phyloP scores from a whole-genome alignment of 345 rosid species.

The Aquilaria sinensis region DNA sequence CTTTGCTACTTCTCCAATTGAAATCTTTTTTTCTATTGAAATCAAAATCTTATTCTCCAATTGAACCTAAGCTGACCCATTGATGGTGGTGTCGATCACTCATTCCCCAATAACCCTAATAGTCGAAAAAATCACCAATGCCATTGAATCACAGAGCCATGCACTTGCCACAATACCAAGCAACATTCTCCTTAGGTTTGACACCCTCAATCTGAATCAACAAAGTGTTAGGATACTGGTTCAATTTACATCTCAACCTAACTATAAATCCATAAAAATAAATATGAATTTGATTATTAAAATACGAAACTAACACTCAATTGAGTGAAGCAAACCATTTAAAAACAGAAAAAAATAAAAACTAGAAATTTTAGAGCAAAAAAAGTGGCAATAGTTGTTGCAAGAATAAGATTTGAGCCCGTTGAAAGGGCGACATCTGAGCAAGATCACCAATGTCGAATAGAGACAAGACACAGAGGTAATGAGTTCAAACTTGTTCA shows the following conservation, averaged over 20 bases:
- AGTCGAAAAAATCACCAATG: too few relatives aligned
- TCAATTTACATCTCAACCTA: conserved; percentile 55
- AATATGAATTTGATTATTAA: conserved; percentile 6
- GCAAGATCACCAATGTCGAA: conserved; percentile 57
- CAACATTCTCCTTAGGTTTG: too few relatives aligned
- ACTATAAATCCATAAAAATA: conserved; percentile 34
- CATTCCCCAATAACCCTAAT: too few relatives aligned
- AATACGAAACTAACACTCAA: neutral
- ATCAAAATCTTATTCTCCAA: too few relatives aligned
- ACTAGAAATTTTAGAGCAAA: conserved; percentile 34
- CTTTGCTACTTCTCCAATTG: too few relatives aligned
- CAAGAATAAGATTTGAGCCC: conserved; percentile 57
- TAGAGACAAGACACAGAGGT: conserved; percentile 49
- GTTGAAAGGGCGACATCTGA: conserved; percentile 56
- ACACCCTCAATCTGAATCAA: too few relatives aligned
- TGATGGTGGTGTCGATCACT: too few relatives aligned
- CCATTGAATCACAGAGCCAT: too few relatives aligned
- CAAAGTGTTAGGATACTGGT: too few relatives aligned
- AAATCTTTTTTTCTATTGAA: too few relatives aligned
- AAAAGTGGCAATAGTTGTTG: conserved; percentile 62
- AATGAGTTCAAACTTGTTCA: conserved; percentile 41
- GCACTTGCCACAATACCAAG: too few relatives aligned
- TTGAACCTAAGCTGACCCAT: too few relatives aligned
- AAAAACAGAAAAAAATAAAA: neutral
- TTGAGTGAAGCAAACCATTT: neutral